These are phyloP conservation scores for Tuber aestivum DNA, from an alignment of 495 filamentous ascomycete species.

Conservation along the genomic window DNA sequence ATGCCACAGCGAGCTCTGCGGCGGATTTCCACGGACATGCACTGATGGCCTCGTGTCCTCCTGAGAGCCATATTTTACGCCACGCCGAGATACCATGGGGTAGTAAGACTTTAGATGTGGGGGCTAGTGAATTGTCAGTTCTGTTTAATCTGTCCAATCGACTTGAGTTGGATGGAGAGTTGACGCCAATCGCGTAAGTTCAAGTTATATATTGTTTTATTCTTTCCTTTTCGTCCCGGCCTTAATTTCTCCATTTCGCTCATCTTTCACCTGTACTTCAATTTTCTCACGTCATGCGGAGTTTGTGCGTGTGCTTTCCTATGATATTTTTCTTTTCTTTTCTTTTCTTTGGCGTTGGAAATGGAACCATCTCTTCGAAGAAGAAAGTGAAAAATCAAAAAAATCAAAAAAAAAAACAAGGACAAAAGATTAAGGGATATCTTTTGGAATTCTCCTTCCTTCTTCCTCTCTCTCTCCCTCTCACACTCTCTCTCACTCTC, in stretches of 20 bases:
- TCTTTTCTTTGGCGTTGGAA: background rate
- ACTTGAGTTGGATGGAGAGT: constrained; percentile 81
- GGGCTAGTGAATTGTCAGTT: constrained; percentile 65
- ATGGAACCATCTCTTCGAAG: background rate
- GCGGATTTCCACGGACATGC: constrained; percentile 67
- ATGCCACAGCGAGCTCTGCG: constrained; percentile 40
- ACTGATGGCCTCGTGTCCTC: constrained; percentile 83
- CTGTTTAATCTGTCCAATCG: constrained; percentile 77
- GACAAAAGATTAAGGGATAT: background rate
- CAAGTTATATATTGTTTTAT: background rate
- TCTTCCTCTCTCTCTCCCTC: too few relatives aligned
- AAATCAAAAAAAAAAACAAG: background rate
- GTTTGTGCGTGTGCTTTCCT: constrained; percentile 9
- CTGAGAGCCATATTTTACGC: constrained; percentile 49
- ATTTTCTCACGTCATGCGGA: background rate
- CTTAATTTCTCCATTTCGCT: background rate
- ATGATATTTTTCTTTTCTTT: background rate
- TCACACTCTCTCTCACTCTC: background rate
- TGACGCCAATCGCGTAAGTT: constrained; percentile 80
- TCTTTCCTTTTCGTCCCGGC: background rate
- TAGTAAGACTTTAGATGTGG: constrained; percentile 62
- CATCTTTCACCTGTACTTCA: background rate
- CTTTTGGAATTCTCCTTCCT: constrained; percentile 9
- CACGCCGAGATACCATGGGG: constrained; percentile 46
- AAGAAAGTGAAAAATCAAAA: background rate